phyloP scores from a whole-genome alignment of 805 yeast genomes.

The Hyphopichia homilentoma region DNA sequence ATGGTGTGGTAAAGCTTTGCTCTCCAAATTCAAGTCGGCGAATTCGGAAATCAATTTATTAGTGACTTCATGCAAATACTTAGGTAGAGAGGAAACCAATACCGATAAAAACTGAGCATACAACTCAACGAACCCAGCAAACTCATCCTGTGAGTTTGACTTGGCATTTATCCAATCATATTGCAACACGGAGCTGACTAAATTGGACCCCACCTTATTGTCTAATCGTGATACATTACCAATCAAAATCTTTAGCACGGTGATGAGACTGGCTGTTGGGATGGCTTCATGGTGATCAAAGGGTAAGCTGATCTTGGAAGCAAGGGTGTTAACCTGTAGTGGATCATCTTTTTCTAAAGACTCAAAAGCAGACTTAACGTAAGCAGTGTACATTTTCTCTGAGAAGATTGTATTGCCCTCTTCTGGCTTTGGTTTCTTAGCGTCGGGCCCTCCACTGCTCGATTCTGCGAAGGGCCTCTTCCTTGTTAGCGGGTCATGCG shows the following conservation, averaged over 20 bases:
- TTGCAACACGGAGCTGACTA: constrained; percentile 60
- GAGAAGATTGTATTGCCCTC: constrained; percentile 20
- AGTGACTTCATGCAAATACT: constrained; percentile 86
- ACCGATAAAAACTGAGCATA: constrained; percentile 74
- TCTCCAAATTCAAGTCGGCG: constrained; percentile 13
- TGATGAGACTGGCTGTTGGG: constrained; percentile 46
- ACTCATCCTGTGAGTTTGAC: constrained; percentile 8
- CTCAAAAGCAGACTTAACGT: constrained; percentile 65
- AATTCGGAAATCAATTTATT: constrained; percentile 65
- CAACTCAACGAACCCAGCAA: constrained; percentile 37
- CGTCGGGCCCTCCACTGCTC: constrained; percentile 5
- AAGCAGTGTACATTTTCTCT: constrained; percentile 39
- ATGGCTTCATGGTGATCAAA: constrained; percentile 50
- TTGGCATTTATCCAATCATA: constrained; percentile 60
- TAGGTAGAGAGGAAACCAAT: constrained; percentile 80
- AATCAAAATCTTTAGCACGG: constrained; percentile 56
- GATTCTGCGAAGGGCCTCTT: constrained; percentile 21
- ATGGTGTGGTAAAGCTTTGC: constrained; percentile 44
- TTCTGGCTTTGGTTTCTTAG: constrained; percentile 1
- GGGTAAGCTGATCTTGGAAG: constrained; percentile 58
- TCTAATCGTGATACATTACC: constrained; percentile 68
- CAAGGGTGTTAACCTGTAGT: constrained; percentile 53
- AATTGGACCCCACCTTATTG: constrained; percentile 44
- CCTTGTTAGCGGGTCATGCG: constrained; percentile 33
- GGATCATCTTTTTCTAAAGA: constrained; percentile 59